These are phyloP conservation scores for Biscogniauxia sp. DNA, from an alignment of 2,329 filamentous ascomycete species.

Conservation along the genomic window DNA sequence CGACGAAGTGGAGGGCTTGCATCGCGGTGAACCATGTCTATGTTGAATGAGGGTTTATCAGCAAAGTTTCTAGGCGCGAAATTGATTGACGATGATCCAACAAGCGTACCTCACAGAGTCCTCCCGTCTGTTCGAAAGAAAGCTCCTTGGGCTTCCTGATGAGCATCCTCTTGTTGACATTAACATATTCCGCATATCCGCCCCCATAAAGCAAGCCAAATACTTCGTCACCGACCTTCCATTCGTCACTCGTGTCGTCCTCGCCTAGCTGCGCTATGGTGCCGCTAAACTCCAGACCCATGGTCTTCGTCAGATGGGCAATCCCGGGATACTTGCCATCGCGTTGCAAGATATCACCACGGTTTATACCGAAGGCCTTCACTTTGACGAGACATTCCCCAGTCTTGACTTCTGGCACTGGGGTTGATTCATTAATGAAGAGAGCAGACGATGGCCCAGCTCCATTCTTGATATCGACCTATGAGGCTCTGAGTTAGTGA, in stretches of 20 bases:
- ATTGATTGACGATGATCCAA: too few relatives aligned
- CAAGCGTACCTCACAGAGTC: slow-evolving; percentile 2
- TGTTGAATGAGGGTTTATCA: neutral
- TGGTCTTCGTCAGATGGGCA: neutral
- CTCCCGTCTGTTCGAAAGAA: slow-evolving; percentile 3
- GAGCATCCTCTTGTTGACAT: slow-evolving; percentile 3
- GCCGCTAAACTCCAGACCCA: slow-evolving; percentile 4
- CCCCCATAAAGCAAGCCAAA: slow-evolving; percentile 2
- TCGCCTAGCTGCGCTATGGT: neutral
- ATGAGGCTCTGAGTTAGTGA: neutral
- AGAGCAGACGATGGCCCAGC: slow-evolving; percentile 2
- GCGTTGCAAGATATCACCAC: slow-evolving; percentile 3
- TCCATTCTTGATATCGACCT: slow-evolving; percentile 2
- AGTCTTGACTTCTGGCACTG: neutral
- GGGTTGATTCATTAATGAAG: slow-evolving; percentile 3
- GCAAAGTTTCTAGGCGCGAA: neutral
- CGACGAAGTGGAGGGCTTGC: slow-evolving; percentile 4
- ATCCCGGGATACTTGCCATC: slow-evolving; percentile 5
- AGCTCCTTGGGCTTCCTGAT: slow-evolving; percentile 4
- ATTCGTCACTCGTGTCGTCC: neutral
- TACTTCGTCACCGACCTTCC: slow-evolving; percentile 5
- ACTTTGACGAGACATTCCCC: slow-evolving; percentile 3
- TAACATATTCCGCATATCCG: slow-evolving; percentile 4
- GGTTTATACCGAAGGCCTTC: slow-evolving; percentile 4
- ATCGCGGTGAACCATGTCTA: slow-evolving; percentile 7